These are phyloP conservation scores for Inonotus obliquus DNA, from an alignment of 1,284 basidiomycete genomes.

Conservation along the genomic window DNA sequence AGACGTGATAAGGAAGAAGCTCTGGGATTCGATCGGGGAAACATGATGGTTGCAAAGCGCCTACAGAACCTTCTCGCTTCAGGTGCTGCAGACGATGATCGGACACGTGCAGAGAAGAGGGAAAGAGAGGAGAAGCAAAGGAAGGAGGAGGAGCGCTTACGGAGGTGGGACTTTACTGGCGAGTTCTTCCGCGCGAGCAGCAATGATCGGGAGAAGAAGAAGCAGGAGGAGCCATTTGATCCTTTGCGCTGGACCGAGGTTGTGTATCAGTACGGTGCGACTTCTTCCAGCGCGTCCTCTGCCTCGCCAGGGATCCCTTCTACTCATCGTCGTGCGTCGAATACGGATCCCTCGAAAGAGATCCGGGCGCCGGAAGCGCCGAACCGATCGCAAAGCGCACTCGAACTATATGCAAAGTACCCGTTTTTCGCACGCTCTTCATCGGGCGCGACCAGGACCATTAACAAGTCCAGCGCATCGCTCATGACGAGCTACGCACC, in stretches of 20 bases:
- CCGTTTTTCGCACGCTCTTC: conserved; percentile 7
- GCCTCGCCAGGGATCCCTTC: background rate
- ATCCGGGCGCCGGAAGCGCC: background rate
- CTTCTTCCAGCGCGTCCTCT: background rate
- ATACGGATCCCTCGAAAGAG: background rate
- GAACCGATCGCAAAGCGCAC: conserved; percentile 11
- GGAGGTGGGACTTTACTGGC: background rate
- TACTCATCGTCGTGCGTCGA: conserved; percentile 8
- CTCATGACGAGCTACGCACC: conserved; percentile 3
- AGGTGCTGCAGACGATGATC: background rate
- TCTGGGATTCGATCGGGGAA: conserved; percentile 45
- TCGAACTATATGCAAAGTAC: conserved; percentile 16
- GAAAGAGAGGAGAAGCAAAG: background rate
- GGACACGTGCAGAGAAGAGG: background rate
- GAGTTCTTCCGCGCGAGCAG: background rate
- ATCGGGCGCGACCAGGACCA: background rate
- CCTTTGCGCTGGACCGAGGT: background rate
- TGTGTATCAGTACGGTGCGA: background rate
- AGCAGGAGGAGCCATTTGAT: conserved; percentile 1
- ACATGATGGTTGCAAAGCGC: conserved; percentile 63
- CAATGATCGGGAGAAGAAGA: conserved; percentile 4
- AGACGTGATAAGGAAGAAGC: background rate
- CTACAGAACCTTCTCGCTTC: conserved; percentile 28
- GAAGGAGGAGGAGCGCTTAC: background rate
- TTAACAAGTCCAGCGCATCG: background rate